Evolutionary conservation across 2,329 filamentous ascomycete species (phyloP), one percentile per base, ranked within the genome.

Genomic region (Dothideomycetes sp.): DNA sequence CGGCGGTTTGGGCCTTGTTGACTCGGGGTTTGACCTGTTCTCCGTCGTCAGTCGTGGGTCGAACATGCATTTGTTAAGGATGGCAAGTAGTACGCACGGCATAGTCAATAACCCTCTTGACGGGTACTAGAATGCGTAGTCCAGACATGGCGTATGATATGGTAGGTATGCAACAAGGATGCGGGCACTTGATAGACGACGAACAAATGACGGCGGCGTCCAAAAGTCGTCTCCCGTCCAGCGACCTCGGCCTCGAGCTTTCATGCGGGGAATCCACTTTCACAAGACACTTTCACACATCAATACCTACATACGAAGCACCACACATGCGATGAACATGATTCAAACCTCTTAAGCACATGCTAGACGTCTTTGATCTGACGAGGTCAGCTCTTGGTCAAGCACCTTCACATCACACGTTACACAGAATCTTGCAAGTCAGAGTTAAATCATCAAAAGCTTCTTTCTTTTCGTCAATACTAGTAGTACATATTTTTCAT

Each of bases 1-100:
- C 82, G 59, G 79, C 89, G 47, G 89, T 95, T 65, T 78, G 72
- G 49, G 78, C 61, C 53, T 78, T 78, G 68, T 81, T 82, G 58
- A 82, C 76, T 51, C 78, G 76, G 39, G 78, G 78, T 65, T 81
- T 82, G 68, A 81, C 69, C 78, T 81, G 51, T 39, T 20, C 6
- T 35, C 16, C 22, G 25, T 35, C n/a, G 43, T 40, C 19, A 33
- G 42, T 38, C 25, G 32, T 19, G 24, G 16, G n/a, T n/a, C n/a
- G n/a, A n/a, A n/a, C n/a, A n/a, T n/a, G n/a, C n/a, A n/a, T n/a
- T n/a, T n/a, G 23, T 18, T 13, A 18, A 18, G 18, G 12, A 24
- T 24, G 7, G 23, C 23, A 24, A 23, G 15, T 37, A 16, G 27
- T 13, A 51, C 63, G 34, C 63, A 73, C 70, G 33, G 71, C 69